Evolutionary conservation across 2,329 filamentous ascomycete genomes (phyloP).

Genomic region (Fusarium drepaniforme): DNA sequence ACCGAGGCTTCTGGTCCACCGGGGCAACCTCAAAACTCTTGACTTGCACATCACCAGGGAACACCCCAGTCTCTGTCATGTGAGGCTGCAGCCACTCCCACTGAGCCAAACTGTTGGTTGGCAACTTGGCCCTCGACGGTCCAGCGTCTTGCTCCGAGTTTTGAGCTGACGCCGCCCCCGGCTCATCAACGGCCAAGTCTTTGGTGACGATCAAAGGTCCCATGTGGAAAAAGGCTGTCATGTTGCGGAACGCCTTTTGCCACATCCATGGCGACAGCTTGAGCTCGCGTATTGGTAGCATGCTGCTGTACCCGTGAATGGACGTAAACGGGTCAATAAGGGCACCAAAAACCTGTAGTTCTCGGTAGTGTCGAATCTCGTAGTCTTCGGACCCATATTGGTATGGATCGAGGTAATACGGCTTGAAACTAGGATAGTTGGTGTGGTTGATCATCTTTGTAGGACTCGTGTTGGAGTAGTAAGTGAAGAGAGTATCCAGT

Average conservation of each 20-base stretch:
- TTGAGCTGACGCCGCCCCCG: background rate
- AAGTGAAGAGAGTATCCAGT: no score
- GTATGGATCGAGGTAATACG: no score
- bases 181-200: conserved; percentile 19
- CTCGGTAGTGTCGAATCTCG: no score
- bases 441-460: no score
- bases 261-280: conserved; percentile 52
- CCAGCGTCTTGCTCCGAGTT: background rate
- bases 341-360: conserved; percentile 40
- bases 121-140: no score
- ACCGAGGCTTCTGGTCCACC: background rate
- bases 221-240: conserved; percentile 56
- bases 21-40: background rate
- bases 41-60: no score
- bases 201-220: conserved; percentile 48
- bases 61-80: background rate
- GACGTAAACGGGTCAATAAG: conserved; percentile 54
- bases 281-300: conserved; percentile 48
- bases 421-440: no score
- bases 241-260: conserved; percentile 51
- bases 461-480: no score
- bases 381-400: no score
- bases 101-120: conserved; percentile 1
- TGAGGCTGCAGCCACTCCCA: conserved; percentile 53
- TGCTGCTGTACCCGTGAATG: conserved; percentile 49